A percentile compares a stretch with the other conserved stretches of the same genome.
Conservation (phyloP, 805 yeast genomes). For the Pichia ethanolica region DNA sequence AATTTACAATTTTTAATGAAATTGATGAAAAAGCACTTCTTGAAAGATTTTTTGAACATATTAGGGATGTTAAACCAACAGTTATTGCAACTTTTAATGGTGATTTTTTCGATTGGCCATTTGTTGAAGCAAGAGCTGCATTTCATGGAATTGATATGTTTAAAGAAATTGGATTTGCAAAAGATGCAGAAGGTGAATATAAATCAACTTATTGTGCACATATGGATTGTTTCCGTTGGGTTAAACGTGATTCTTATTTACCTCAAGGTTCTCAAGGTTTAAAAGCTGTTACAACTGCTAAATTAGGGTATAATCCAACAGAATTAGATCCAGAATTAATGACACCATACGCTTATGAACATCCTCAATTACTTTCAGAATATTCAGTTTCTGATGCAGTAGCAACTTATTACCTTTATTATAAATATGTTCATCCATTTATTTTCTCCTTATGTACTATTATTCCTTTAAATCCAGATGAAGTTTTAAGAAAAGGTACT, state of each 20-base stretch:
- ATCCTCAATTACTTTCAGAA: slow-evolving; percentile 88
- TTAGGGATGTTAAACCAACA: slow-evolving; percentile 82
- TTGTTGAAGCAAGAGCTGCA: slow-evolving; percentile 80
- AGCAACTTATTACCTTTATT: slow-evolving; percentile 92
- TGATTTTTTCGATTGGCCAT: slow-evolving; percentile 99
- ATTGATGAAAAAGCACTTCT: slow-evolving; percentile 71
- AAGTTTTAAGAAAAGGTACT: slow-evolving; percentile 91
- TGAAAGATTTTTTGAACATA: slow-evolving; percentile 78
- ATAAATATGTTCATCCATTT: slow-evolving; percentile 96
- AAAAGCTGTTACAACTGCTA: slow-evolving; percentile 94
- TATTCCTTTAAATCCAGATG: slow-evolving; percentile 94
- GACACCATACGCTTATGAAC: slow-evolving; percentile 95
- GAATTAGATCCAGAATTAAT: slow-evolving; percentile 95
- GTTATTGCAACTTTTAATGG: slow-evolving; percentile 98
- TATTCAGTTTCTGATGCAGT: slow-evolving; percentile 99
- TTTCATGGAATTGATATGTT: slow-evolving; percentile 83
- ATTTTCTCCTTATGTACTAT: slow-evolving; percentile 92
- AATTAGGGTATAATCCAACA: slow-evolving; percentile 91
- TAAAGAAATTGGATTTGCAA: slow-evolving; percentile 89
- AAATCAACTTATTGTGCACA: slow-evolving; percentile 89
- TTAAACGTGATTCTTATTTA: slow-evolving; percentile 89
- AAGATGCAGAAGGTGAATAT: slow-evolving; percentile 85
- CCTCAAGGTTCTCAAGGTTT: slow-evolving; percentile 99
- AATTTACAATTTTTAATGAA: slow-evolving; percentile 85
- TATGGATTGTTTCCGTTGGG: slow-evolving; percentile 98